Base-by-base conservation (phyloP, 306 rosid species). In the Rosa lucieae region DNA sequence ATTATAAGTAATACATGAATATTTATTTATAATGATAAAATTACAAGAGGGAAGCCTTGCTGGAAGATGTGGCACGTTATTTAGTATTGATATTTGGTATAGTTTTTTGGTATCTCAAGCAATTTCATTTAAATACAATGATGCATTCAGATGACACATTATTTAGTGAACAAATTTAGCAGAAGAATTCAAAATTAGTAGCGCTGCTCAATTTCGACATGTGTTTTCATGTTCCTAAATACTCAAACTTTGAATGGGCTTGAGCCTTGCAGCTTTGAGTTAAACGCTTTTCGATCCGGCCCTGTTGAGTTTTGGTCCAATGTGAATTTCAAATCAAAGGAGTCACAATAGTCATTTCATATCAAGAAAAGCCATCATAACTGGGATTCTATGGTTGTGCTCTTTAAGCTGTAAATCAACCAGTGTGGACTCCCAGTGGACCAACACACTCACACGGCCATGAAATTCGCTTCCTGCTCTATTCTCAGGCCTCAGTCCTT, bases 391-490 rank as follows among this genome's bases (percentile, higher is more conserved):
- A 43, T 4, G 51, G 52, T 32, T 32, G 35, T 40, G 72, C 56
- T 48, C 78, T 0, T 7, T 18, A 21, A 46, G 72, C n/a, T 47
- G 32, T 5, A 61, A 61, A 18, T 44, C 70, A 26, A 75, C 70
- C n/a, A 75, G 70, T 51, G 44, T 61, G 52, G 53, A 17, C 56
- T n/a, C 67, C 3, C 44, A 32, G 6, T 20, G 40, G 43, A 8
- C 79, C 67, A 81, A 73, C 72, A 68, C 62, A 5, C 12, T 21
- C 32, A 29, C 29, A 17, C 70, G 20, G 72, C 81, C 84, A 89
- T 87, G 93, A 89, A 84, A 49, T 58, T 55, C 21, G 81, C 87
- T 67, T 79, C 79, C 6, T 82, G 82, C 71, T 78, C 87, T 29
- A 68, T 74, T 26, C 73, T 82, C 58, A 39, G 29, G 9, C 13